A percentile compares a stretch with the other conserved stretches of the same genome.
These are phyloP conservation scores for Kwoniella newhampshirensis DNA, from an alignment of 768 basidiomycete genomes.

Conservation along the genomic window DNA sequence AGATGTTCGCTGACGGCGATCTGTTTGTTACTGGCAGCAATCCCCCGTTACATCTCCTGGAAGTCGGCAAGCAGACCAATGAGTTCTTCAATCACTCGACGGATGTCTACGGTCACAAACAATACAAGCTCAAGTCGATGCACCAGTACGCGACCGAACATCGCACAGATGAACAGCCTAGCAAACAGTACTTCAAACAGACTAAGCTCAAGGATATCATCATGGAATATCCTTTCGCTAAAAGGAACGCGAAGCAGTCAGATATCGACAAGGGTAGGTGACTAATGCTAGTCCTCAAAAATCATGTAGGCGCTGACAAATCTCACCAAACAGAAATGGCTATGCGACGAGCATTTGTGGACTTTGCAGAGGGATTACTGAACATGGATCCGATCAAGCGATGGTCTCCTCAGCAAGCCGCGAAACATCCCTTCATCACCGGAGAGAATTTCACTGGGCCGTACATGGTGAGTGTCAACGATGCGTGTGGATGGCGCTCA, in stretches of 20 bases:
- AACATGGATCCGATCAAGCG: slow-evolving; percentile 91
- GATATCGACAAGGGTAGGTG: slow-evolving; percentile 85
- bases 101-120: slow-evolving; percentile 72
- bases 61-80: slow-evolving; percentile 87
- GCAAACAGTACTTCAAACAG: slow-evolving; percentile 98
- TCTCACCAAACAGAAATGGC: slow-evolving; percentile 68
- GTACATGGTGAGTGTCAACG: slow-evolving; percentile 46
- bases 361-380: slow-evolving; percentile 92
- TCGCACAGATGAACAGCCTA: slow-evolving; percentile 92
- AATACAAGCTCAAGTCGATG: slow-evolving; percentile 77
- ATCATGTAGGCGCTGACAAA: no score
- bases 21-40: slow-evolving; percentile 58
- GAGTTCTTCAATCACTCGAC: slow-evolving; percentile 85
- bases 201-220: slow-evolving; percentile 91
- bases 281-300: background rate
- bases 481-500: background rate
- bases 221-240: slow-evolving; percentile 92
- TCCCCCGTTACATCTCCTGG: slow-evolving; percentile 90
- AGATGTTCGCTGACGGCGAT: background rate
- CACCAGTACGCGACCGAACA: slow-evolving; percentile 96
- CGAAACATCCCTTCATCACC: slow-evolving; percentile 94
- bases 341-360: slow-evolving; percentile 90
- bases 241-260: slow-evolving; percentile 66
- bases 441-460: slow-evolving; percentile 80
- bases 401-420: slow-evolving; percentile 96